Evolutionary conservation across 179 eudicot species (phyloP).

Genomic region (Corrigiola litoralis): DNA sequence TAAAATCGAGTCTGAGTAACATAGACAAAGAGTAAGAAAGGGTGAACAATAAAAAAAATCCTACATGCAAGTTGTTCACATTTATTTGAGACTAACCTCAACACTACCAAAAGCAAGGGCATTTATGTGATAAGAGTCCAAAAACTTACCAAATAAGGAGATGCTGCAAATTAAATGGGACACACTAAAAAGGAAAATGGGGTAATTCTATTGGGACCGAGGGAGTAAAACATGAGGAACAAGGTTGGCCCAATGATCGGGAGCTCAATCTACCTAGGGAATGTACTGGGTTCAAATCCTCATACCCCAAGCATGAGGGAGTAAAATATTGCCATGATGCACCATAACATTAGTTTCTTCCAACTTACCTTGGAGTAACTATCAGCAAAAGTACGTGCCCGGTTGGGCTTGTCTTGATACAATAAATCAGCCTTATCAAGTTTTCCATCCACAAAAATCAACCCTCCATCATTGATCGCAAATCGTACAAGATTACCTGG

Average conservation of each 20-base stretch:
- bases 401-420: constrained; percentile 69
- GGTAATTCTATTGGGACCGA: neutral
- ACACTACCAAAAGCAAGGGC: no score
- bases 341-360: neutral
- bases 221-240: no score
- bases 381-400: constrained; percentile 93
- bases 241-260: no score
- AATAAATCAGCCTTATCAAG: constrained; percentile 77
- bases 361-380: constrained; percentile 87
- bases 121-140: no score
- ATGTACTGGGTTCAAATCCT: no score
- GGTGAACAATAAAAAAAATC: no score
- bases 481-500: constrained; percentile 71
- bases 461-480: constrained; percentile 62
- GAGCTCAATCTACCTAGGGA: no score
- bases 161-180: neutral
- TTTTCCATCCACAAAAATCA: constrained; percentile 69
- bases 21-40: no score
- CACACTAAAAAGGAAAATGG: neutral
- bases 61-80: no score
- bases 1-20: no score
- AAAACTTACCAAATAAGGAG: neutral
- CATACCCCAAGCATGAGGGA: no score
- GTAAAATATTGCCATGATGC: neutral
- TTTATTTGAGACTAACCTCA: no score